A percentile compares a stretch with the other conserved stretches of the same genome.
Evolutionary conservation across 306 rosid genomes (phyloP).

Genomic region (Castanopsis chinensis): DNA sequence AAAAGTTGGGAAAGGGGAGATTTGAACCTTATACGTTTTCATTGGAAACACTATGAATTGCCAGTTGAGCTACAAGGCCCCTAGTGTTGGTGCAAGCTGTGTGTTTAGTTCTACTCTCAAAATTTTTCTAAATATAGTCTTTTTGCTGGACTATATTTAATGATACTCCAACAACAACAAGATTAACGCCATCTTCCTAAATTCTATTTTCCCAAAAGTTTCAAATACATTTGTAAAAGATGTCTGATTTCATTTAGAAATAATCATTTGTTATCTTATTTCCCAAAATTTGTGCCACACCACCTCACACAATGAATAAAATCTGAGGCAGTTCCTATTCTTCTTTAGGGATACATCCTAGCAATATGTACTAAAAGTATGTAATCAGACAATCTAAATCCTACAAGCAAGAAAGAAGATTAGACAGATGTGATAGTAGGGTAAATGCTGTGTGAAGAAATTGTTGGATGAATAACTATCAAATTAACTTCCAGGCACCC

Average conservation of each 20-base stretch:
- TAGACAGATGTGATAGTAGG: background rate
- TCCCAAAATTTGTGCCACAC: background rate
- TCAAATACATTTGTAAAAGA: no score
- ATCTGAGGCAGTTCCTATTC: background rate
- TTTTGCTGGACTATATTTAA: background rate
- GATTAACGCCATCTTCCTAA: no score
- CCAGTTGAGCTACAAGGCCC: no score
- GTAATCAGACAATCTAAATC: background rate
- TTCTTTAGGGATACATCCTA: background rate
- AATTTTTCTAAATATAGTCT: background rate
- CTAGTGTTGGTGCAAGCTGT: background rate
- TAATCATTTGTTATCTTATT: no score
- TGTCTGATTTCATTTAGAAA: no score
- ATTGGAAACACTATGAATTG: no score
- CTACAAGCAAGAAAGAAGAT: background rate
- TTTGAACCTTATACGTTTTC: no score
- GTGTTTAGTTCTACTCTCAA: background rate
- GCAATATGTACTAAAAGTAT: background rate
- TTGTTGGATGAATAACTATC: background rate
- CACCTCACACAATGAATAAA: background rate
- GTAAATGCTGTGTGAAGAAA: background rate
- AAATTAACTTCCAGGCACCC: background rate
- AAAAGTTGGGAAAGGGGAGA: no score
- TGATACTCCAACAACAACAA: no score
- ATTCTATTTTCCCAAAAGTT: no score